A percentile compares a stretch with the other conserved stretches of the same genome.
These are phyloP conservation scores for Colletotrichum sp. DNA, from an alignment of 2,329 filamentous ascomycete species.

Conservation along the genomic window DNA sequence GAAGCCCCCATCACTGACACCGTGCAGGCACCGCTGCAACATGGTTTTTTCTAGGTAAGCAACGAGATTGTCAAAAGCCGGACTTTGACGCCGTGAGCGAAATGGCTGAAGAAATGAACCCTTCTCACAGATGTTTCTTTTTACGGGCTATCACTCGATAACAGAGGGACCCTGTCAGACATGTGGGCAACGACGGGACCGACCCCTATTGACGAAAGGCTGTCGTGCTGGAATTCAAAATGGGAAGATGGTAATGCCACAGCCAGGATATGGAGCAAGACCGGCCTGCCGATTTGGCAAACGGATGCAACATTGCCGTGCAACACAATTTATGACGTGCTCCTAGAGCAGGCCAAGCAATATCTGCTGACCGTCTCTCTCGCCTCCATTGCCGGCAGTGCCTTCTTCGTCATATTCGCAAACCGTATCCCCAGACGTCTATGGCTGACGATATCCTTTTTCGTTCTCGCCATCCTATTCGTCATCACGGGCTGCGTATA, in stretches of 20 bases:
- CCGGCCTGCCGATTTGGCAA: conserved; percentile 52
- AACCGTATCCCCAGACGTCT: conserved; percentile 53
- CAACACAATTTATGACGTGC: conserved; percentile 56
- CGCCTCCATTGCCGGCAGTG: conserved; percentile 55
- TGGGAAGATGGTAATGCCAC: conserved; percentile 47
- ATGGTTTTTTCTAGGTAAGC: conserved; percentile 48
- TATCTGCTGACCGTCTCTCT: conserved; percentile 57
- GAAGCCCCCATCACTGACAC: not conserved
- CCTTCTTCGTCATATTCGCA: conserved; percentile 52
- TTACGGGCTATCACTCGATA: conserved; percentile 57
- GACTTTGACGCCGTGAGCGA: not conserved
- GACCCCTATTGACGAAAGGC: conserved; percentile 37
- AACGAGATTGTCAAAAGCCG: not conserved
- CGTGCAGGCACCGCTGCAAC: conserved; percentile 48
- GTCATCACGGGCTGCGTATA: conserved; percentile 55
- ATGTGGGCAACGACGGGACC: conserved; percentile 44
- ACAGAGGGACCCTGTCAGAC: conserved; percentile 45
- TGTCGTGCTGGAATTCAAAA: conserved; percentile 54
- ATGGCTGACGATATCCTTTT: conserved; percentile 56
- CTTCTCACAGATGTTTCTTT: conserved; percentile 58
- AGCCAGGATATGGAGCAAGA: conserved; percentile 43
- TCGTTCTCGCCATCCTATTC: conserved; percentile 51
- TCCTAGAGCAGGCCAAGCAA: conserved; percentile 57
- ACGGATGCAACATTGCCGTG: conserved; percentile 54
- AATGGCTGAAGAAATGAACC: not conserved